Base-by-base conservation (phyloP, 2,329 filamentous ascomycete genomes). In the Decorospora gaudefroyi region DNA sequence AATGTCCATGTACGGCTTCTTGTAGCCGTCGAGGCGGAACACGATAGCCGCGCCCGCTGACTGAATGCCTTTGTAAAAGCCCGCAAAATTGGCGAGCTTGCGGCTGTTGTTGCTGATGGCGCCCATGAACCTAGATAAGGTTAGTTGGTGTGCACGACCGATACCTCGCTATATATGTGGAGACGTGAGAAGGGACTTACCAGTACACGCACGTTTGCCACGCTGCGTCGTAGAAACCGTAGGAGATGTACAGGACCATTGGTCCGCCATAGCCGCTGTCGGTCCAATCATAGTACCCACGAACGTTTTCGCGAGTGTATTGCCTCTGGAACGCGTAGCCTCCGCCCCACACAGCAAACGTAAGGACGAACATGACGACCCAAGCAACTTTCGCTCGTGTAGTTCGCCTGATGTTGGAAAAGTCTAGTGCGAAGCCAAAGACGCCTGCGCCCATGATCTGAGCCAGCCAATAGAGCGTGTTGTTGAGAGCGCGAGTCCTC, bases 161-260 rank as follows among this genome's bases (percentile, higher is more conserved):
- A n/a, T n/a, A n/a, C n/a, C n/a, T n/a, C n/a, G n/a, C n/a, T n/a
- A n/a, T n/a, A 11, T 27, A 9, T 6, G 8, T 2, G 3, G 11
- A 21, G 6, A 31, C 26, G 4, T 3, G 13, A 9, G 17, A 22
- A 31, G 22, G 6, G 30, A 67, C 75, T 62, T 68, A 80, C 90
- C 90, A 96, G 76, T 96, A 95, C 33, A 90, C 84, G 61, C 78
- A 84, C 0, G 88, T 91, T 75, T 96, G 91, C 85, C 89, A 96
- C 37, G 84, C 81, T 31, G 90, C 88, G 64, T 96, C 91, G 59
- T 84, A 93, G 68, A 92, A 85, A 17, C 89, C 89, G 65, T 91
- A 93, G 69, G 89, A 89, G 51, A 95, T 87, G 74, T 90, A 93
- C 36, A 95, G 71, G 69, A 95, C 88, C 84, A 95, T 88, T 8